Conservation (phyloP, 371 early-diverging fungal genomes). For the Mucor mucedo region DNA sequence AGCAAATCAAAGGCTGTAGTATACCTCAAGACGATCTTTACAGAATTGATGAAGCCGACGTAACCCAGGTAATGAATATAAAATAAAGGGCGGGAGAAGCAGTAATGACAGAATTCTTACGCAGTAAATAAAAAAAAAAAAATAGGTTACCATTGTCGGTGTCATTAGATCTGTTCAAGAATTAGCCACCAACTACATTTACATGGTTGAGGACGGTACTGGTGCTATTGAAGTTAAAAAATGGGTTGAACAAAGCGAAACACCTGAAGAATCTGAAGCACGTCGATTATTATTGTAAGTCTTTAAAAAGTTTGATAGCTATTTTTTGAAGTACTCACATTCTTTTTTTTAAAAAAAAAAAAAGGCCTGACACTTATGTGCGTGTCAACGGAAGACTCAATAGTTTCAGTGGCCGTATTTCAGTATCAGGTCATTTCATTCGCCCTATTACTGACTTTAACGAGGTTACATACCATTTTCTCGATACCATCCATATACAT, state of each 20-base stretch:
- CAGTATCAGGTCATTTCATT: slow-evolving; percentile 57
- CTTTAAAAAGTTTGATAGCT: background rate
- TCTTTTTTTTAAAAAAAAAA: background rate
- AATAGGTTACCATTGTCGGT: slow-evolving; percentile 67
- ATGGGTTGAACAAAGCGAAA: slow-evolving; percentile 59
- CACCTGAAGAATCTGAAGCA: slow-evolving; percentile 36
- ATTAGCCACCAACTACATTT: slow-evolving; percentile 62
- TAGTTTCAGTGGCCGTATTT: slow-evolving; percentile 60
- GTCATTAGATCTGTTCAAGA: slow-evolving; percentile 59
- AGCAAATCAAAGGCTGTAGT: slow-evolving; percentile 61
- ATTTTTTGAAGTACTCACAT: too few relatives aligned
- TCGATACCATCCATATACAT: slow-evolving; percentile 70
- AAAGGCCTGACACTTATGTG: slow-evolving; percentile 65
- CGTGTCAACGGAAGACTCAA: slow-evolving; percentile 71
- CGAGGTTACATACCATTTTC: slow-evolving; percentile 76
- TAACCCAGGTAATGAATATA: slow-evolving; percentile 58
- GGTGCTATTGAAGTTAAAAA: slow-evolving; percentile 71
- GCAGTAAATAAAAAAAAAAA: background rate
- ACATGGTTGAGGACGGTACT: slow-evolving; percentile 81
- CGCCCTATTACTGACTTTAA: slow-evolving; percentile 70
- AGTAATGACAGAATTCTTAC: background rate
- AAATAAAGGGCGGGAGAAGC: background rate
- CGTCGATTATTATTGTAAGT: slow-evolving; percentile 27
- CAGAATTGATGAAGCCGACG: slow-evolving; percentile 67
- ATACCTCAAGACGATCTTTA: slow-evolving; percentile 58